phyloP scores from a whole-genome alignment of 768 basidiomycete species.

The Tephrocybe sp. region DNA sequence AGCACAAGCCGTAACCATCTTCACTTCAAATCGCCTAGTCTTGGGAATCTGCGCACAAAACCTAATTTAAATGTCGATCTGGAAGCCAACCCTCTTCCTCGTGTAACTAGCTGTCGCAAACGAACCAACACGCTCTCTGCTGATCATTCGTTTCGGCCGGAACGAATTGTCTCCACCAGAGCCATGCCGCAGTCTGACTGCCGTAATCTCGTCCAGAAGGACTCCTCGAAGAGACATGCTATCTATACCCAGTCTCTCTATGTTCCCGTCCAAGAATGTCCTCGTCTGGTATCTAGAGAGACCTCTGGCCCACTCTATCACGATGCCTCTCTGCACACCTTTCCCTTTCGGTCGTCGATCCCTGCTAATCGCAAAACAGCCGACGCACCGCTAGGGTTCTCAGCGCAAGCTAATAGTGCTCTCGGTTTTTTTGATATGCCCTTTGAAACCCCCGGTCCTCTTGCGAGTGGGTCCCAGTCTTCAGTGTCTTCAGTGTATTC shows the following conservation, averaged over 20 bases:
- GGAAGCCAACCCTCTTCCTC: conserved; percentile 15
- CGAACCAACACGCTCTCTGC: conserved; percentile 24
- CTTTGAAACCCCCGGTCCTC: background rate
- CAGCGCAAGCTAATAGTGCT: background rate
- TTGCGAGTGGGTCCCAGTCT: conserved; percentile 10
- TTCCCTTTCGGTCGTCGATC: conserved; percentile 11
- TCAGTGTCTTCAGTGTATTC: conserved; percentile 24
- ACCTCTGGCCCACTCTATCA: background rate
- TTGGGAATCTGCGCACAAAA: conserved; percentile 13
- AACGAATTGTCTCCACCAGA: conserved; percentile 1
- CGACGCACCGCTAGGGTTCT: background rate
- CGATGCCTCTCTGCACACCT: background rate
- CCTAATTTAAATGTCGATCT: conserved; percentile 4
- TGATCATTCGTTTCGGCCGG: conserved; percentile 10
- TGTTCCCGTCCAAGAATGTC: conserved; percentile 23
- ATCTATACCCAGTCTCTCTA: conserved; percentile 34
- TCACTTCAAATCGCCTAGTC: conserved; percentile 18
- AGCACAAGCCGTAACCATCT: background rate
- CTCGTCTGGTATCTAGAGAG: background rate
- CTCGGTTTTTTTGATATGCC: conserved; percentile 13
- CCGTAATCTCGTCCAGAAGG: conserved; percentile 3
- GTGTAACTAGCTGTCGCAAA: conserved; percentile 21
- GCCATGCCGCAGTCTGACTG: conserved; percentile 14
- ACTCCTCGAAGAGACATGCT: conserved; percentile 33
- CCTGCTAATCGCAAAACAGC: background rate